Percentiles rank a stretch among this genome's conserved stretches.
phyloP scores from a whole-genome alignment of 2,329 filamentous ascomycete species.

The Gnomoniopsis smithogilvyi region DNA sequence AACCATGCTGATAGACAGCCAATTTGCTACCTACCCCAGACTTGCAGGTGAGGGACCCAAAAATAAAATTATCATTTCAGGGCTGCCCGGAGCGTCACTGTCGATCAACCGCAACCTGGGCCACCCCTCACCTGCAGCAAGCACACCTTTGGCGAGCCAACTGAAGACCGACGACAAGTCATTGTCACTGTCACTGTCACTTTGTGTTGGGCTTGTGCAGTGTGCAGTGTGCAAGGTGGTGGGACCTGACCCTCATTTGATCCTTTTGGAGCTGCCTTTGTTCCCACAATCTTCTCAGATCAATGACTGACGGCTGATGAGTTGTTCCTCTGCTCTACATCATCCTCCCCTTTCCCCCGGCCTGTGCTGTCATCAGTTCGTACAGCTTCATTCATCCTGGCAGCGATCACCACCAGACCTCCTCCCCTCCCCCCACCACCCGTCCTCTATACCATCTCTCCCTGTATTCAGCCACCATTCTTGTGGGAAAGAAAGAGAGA shows the following conservation, averaged over 20 bases:
- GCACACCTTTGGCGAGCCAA: no score
- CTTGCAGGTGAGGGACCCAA: no score
- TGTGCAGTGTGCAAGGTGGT: no score
- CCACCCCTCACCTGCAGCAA: no score
- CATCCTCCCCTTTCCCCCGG: not conserved
- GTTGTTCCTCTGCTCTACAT: not conserved
- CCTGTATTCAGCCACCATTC: not conserved
- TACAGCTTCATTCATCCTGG: not conserved
- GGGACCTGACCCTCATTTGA: not conserved
- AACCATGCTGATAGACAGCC: no score
- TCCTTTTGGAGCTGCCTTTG: not conserved
- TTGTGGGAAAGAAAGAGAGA: no score
- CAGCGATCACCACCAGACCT: not conserved
- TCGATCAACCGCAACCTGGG: no score
- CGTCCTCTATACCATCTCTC: not conserved
- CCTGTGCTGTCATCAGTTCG: not conserved
- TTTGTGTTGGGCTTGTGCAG: no score
- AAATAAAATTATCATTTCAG: not conserved
- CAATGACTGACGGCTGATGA: not conserved
- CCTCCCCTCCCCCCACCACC: not conserved
- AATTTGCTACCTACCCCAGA: no score
- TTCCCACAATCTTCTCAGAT: not conserved
- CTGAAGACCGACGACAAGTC: no score
- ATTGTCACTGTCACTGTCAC: no score
- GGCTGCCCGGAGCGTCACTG: not conserved